phyloP scores from a whole-genome alignment of 2,329 filamentous ascomycete species.

The Talaromyces islandicus region DNA sequence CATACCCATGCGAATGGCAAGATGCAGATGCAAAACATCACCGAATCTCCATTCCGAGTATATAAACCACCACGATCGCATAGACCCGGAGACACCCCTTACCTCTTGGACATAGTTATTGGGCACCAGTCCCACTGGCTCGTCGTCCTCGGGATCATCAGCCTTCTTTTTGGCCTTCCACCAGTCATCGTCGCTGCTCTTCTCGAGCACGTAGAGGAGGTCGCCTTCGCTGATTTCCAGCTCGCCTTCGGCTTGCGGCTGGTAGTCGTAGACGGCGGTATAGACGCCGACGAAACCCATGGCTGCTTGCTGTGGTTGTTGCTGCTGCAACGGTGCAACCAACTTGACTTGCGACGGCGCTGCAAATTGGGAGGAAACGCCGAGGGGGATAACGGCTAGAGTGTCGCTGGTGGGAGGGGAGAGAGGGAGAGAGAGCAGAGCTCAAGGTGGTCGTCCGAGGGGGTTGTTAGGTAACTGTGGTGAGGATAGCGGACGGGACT shows the following conservation, averaged over 20 bases:
- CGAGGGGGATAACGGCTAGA: background rate
- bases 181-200: constrained; percentile 75
- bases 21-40: background rate
- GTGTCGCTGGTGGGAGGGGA: background rate
- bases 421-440: background rate
- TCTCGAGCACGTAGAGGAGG: constrained; percentile 80
- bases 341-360: constrained; percentile 3
- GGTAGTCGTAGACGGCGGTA: constrained; percentile 87
- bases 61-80: background rate
- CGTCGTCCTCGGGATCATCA: constrained; percentile 72
- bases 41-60: background rate
- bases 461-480: background rate
- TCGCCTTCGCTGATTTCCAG: constrained; percentile 80
- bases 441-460: background rate
- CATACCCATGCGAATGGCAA: background rate
- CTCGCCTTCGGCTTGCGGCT: constrained; percentile 79
- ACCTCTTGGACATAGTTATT: constrained; percentile 96
- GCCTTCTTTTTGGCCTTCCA: constrained; percentile 96
- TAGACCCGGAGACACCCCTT: constrained; percentile 27
- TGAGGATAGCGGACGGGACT: background rate
- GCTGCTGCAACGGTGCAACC: constrained; percentile 6
- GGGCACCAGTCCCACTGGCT: constrained; percentile 83
- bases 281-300: constrained; percentile 95
- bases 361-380: background rate
- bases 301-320: background rate